These are phyloP conservation scores for Trichaptum fuscoviolaceum DNA, from an alignment of 768 basidiomycete genomes.

Conservation along the genomic window DNA sequence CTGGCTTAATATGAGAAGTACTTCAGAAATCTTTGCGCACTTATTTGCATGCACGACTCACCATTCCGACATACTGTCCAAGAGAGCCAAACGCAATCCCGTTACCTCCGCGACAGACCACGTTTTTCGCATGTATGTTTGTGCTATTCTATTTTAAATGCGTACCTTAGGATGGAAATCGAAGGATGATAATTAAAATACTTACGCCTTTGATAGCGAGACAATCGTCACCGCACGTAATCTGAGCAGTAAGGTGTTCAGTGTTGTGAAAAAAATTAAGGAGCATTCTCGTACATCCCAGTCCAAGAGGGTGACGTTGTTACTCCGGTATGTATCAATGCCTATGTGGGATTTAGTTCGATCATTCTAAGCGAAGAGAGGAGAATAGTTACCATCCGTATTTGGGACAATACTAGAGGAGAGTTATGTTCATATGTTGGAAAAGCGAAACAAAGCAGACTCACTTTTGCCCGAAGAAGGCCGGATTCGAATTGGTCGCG, in stretches of 20 bases:
- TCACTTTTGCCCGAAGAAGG: constrained; percentile 46
- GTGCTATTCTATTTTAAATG: constrained; percentile 42
- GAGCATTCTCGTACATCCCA: constrained; percentile 36
- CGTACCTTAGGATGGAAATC: background rate
- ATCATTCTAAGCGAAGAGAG: background rate
- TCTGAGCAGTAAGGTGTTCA: constrained; percentile 11
- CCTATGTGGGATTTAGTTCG: constrained; percentile 26
- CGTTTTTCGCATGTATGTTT: constrained; percentile 41
- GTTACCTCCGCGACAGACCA: constrained; percentile 54
- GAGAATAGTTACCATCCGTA: constrained; percentile 42
- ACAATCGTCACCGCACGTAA: constrained; percentile 61
- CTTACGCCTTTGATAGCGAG: constrained; percentile 59
- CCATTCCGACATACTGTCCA: constrained; percentile 50
- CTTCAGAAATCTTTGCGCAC: background rate
- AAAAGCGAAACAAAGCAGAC: constrained; percentile 10
- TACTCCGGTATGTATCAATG: constrained; percentile 51
- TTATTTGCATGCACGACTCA: constrained; percentile 17
- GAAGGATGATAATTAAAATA: constrained; percentile 4
- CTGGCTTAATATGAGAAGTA: constrained; percentile 15
- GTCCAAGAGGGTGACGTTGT: constrained; percentile 42
- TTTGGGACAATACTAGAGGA: constrained; percentile 46
- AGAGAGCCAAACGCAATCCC: constrained; percentile 58
- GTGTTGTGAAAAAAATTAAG: background rate
- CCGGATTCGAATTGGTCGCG: constrained; percentile 49
- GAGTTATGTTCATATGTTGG: background rate